Conservation (phyloP, 2,329 filamentous ascomycete species). For the Rhinocladiella similis region DNA sequence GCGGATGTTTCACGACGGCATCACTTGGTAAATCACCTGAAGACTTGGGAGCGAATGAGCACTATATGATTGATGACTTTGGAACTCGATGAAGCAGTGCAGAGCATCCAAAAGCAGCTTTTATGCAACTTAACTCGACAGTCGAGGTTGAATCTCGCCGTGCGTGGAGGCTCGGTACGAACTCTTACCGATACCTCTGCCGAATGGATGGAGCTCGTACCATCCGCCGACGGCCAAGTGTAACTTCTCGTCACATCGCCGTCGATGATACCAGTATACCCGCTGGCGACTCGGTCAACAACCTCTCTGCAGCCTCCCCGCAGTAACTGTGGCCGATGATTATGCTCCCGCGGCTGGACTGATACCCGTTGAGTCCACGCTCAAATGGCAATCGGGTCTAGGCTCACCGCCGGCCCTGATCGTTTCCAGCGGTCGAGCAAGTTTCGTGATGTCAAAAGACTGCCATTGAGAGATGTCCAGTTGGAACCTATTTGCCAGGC, state of each 20-base stretch:
- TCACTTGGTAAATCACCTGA: too few relatives aligned
- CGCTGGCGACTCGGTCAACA: too few relatives aligned
- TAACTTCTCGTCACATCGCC: background rate
- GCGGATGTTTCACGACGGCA: too few relatives aligned
- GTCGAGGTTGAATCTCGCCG: background rate
- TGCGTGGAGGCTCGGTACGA: background rate
- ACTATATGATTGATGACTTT: background rate
- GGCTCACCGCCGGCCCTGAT: constrained; percentile 8
- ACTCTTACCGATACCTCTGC: constrained; percentile 1
- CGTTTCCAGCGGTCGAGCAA: background rate
- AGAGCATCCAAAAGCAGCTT: background rate
- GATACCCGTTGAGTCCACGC: constrained; percentile 2
- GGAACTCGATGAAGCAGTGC: background rate
- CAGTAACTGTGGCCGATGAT: background rate
- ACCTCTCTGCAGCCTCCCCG: background rate
- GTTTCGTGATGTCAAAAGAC: constrained; percentile 1
- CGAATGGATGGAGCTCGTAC: background rate
- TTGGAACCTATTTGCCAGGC: constrained; percentile 1
- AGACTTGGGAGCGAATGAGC: too few relatives aligned
- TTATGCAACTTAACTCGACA: too few relatives aligned
- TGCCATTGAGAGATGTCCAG: background rate
- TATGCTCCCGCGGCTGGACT: background rate
- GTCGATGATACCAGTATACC: background rate
- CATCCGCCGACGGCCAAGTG: constrained; percentile 11
- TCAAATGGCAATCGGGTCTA: background rate